phyloP scores from a whole-genome alignment of 768 basidiomycete genomes.

The Tephrocybe sp. region DNA sequence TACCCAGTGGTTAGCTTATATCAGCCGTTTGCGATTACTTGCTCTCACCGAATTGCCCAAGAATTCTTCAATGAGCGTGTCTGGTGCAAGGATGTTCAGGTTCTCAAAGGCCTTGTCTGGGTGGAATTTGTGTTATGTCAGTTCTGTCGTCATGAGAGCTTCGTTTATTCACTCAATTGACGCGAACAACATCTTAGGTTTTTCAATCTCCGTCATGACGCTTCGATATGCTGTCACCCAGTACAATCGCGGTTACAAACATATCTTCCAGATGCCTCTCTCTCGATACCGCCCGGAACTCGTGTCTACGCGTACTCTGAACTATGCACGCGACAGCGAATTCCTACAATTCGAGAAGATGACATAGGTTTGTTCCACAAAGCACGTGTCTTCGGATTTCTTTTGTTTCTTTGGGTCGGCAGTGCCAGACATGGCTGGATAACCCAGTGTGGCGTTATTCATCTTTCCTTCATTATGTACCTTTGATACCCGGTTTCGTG shows the following conservation, averaged over 20 bases:
- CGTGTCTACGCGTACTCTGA: background rate
- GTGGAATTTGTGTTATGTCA: constrained; percentile 52
- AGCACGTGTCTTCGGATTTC: background rate
- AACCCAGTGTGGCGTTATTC: no score
- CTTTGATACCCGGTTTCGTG: no score
- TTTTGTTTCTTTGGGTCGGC: background rate
- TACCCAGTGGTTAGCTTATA: constrained; percentile 43
- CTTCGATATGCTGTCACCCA: constrained; percentile 46
- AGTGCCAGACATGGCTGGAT: background rate
- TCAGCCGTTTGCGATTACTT: background rate
- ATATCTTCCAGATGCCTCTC: constrained; percentile 51
- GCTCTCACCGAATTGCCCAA: constrained; percentile 11
- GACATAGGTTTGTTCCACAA: constrained; percentile 9
- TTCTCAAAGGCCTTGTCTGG: constrained; percentile 59
- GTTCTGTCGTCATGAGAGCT: constrained; percentile 22
- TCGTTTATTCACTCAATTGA: background rate
- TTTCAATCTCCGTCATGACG: constrained; percentile 38
- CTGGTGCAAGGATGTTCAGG: constrained; percentile 58
- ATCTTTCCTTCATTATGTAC: background rate
- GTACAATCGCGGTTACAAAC: constrained; percentile 44
- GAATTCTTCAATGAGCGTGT: constrained; percentile 41
- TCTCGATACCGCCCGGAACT: constrained; percentile 42
- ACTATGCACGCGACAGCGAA: constrained; percentile 28
- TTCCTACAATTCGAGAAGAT: constrained; percentile 37
- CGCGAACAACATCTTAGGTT: constrained; percentile 30